A percentile compares a stretch with the other conserved stretches of the same genome.
phyloP scores from a whole-genome alignment of 768 basidiomycete genomes.

The Tubosaeta sp. region DNA sequence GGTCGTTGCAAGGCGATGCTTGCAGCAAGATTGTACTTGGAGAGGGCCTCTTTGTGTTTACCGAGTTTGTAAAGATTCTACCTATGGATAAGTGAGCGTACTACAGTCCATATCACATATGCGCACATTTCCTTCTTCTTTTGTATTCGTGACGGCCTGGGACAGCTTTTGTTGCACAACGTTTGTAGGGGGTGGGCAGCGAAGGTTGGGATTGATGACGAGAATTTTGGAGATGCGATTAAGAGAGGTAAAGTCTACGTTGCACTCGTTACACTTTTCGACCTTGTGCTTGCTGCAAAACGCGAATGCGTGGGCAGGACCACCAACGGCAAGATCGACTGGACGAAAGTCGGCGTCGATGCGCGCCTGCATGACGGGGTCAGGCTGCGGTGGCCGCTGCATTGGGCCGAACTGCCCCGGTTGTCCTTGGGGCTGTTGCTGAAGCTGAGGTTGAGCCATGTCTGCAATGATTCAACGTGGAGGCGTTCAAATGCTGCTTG shows the following conservation, averaged over 20 bases:
- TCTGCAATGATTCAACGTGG: neutral
- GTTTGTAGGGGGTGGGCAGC: slow-evolving; percentile 77
- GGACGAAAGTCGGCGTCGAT: slow-evolving; percentile 71
- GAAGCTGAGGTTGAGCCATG: slow-evolving; percentile 66
- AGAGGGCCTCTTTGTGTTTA: slow-evolving; percentile 67
- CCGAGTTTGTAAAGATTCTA: slow-evolving; percentile 76
- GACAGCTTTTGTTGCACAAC: slow-evolving; percentile 73
- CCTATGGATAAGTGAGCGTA: slow-evolving; percentile 9
- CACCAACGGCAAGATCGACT: slow-evolving; percentile 50
- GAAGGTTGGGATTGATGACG: slow-evolving; percentile 61
- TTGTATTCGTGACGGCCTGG: slow-evolving; percentile 68
- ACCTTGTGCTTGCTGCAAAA: slow-evolving; percentile 64
- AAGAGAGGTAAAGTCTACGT: slow-evolving; percentile 65
- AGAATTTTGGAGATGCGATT: slow-evolving; percentile 76
- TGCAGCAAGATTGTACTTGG: slow-evolving; percentile 75
- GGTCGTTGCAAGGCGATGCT: slow-evolving; percentile 75
- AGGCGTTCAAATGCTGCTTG: neutral
- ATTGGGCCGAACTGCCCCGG: slow-evolving; percentile 33
- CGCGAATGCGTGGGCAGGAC: slow-evolving; percentile 49
- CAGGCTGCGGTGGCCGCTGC: slow-evolving; percentile 46
- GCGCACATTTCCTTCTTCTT: slow-evolving; percentile 94
- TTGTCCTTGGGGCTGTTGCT: slow-evolving; percentile 41
- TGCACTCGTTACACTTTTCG: slow-evolving; percentile 73
- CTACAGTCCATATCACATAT: neutral
- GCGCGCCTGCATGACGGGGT: slow-evolving; percentile 69